A percentile compares a stretch with the other conserved stretches of the same genome.
phyloP scores from a whole-genome alignment of 176 grass and related monocot genomes.

The Bothriochloa decipiens region DNA sequence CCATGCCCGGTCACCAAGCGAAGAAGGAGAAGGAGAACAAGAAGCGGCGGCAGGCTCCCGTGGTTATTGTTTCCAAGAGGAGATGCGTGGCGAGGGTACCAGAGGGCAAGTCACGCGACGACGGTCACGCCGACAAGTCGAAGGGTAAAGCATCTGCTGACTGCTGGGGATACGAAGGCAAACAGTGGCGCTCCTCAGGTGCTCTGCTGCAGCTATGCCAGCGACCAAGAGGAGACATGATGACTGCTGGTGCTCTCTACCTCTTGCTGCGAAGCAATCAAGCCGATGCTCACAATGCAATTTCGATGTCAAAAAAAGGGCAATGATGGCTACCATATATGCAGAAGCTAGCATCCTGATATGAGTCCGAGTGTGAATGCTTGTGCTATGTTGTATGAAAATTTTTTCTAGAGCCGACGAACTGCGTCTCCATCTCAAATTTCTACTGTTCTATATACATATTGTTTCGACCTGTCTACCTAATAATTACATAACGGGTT shows the following conservation, averaged over 20 bases:
- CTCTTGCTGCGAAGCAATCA: neutral
- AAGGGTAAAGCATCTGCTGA: neutral
- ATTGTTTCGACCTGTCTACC: no score
- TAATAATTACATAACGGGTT: no score
- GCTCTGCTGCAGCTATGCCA: constrained; percentile 16
- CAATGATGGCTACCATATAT: no score
- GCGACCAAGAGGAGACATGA: neutral
- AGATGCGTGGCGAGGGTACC: neutral
- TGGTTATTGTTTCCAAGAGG: neutral
- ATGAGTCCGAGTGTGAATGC: no score
- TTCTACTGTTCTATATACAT: no score
- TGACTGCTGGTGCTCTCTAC: neutral
- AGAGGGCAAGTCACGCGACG: neutral
- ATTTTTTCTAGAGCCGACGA: no score
- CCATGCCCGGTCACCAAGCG: neutral
- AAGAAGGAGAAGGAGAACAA: neutral
- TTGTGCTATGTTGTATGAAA: no score
- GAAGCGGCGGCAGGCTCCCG: neutral
- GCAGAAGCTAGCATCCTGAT: no score
- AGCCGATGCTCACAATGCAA: no score
- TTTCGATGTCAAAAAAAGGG: no score
- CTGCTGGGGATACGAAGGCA: neutral
- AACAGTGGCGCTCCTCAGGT: neutral
- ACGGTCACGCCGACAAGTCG: neutral
- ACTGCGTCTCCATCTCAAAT: no score